Conservation (phyloP, 176 grass and related monocot species). For the Juncus effusus region DNA sequence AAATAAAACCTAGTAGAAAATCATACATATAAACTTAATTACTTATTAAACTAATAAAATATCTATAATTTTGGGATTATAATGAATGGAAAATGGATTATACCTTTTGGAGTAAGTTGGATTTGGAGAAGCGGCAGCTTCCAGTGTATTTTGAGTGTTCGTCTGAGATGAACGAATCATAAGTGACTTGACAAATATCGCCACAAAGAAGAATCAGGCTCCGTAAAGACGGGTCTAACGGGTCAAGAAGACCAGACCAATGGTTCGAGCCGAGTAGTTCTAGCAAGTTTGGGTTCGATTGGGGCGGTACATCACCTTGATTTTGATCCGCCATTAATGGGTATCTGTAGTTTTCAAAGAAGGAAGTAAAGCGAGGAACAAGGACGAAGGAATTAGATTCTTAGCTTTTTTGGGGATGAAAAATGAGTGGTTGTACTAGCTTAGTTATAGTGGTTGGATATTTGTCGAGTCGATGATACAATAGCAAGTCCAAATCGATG, state of each 20-base stretch:
- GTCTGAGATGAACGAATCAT: constrained; percentile 85
- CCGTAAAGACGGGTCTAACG: constrained; percentile 64
- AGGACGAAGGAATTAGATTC: neutral
- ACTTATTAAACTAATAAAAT: neutral
- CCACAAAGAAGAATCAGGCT: constrained; percentile 72
- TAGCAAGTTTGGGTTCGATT: constrained; percentile 35
- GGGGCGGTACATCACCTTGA: constrained; percentile 50
- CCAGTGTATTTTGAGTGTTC: constrained; percentile 56
- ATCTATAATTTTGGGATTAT: neutral
- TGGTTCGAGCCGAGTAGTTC: constrained; percentile 65
- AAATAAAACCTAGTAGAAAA: constrained; percentile 35
- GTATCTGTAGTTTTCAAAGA: constrained; percentile 8
- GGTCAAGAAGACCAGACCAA: constrained; percentile 76
- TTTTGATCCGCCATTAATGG: constrained; percentile 40
- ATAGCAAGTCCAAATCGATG: too few relatives aligned
- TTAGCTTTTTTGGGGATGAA: neutral
- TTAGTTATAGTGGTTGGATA: neutral
- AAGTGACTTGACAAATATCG: constrained; percentile 83
- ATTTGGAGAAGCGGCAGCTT: constrained; percentile 65
- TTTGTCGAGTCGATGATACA: neutral
- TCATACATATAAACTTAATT: neutral
- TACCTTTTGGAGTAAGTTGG: constrained; percentile 38
- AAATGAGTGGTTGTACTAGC: neutral
- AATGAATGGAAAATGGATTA: neutral
- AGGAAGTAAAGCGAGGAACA: neutral